A percentile compares a stretch with the other conserved stretches of the same genome.
Conservation (phyloP, 1,284 basidiomycete genomes). For the Flammula alnicola region DNA sequence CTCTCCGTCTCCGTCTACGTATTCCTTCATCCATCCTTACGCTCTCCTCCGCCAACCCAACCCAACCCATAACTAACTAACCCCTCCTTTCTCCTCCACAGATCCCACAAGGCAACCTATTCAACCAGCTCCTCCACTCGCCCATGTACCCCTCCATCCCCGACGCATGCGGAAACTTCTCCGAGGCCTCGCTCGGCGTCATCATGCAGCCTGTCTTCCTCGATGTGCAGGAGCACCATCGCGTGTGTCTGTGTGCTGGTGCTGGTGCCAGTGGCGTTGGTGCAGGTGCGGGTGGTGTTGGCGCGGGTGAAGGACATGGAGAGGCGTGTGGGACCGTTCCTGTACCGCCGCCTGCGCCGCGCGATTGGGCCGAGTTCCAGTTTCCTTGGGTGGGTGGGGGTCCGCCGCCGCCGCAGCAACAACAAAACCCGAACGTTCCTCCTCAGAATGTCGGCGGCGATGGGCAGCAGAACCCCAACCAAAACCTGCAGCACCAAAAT, state of each 20-base stretch:
- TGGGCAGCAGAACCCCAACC: too few relatives aligned
- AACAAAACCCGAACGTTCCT: too few relatives aligned
- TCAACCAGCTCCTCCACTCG: constrained; percentile 14
- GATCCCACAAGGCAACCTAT: constrained; percentile 21
- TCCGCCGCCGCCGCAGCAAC: too few relatives aligned
- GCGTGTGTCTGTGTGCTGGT: constrained; percentile 20
- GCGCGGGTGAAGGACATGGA: too few relatives aligned
- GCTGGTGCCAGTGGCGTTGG: constrained; percentile 1
- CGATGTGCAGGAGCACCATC: constrained; percentile 23
- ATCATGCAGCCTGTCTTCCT: constrained; percentile 26
- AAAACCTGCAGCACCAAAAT: too few relatives aligned
- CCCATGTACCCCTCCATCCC: constrained; percentile 19
- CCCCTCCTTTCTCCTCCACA: not conserved
- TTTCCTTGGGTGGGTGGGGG: too few relatives aligned
- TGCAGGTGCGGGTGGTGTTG: too few relatives aligned
- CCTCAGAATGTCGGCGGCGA: too few relatives aligned
- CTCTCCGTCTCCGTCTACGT: not conserved
- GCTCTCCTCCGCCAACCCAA: not conserved
- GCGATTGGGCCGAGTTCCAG: not conserved
- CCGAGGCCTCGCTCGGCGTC: constrained; percentile 16
- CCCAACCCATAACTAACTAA: not conserved
- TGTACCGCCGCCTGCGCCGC: constrained; percentile 10
- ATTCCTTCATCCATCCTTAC: not conserved
- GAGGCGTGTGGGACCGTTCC: constrained; percentile 14
- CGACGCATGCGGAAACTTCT: constrained; percentile 14